A percentile compares a stretch with the other conserved stretches of the same genome.
These are phyloP conservation scores for Coprinopsis sp. DNA, from an alignment of 768 basidiomycete species.

Conservation along the genomic window DNA sequence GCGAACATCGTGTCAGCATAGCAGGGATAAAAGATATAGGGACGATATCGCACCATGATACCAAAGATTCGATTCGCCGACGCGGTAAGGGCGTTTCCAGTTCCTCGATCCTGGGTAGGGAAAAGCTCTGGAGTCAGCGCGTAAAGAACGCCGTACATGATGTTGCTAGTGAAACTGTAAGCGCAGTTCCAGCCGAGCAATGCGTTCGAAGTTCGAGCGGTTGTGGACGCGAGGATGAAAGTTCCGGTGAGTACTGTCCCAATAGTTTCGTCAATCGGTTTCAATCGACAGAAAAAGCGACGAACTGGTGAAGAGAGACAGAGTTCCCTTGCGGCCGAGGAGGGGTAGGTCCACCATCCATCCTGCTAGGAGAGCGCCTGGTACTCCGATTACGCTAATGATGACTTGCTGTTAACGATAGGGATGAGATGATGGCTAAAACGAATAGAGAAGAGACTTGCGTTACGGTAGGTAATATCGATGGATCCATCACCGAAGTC, in stretches of 20 bases:
- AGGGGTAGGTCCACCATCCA: slow-evolving; percentile 62
- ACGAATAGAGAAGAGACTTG: slow-evolving; percentile 19
- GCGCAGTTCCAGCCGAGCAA: slow-evolving; percentile 81
- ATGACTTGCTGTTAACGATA: slow-evolving; percentile 54
- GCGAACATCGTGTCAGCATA: not conserved
- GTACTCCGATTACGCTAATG: slow-evolving; percentile 61
- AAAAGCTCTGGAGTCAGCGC: slow-evolving; percentile 68
- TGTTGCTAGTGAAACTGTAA: slow-evolving; percentile 53
- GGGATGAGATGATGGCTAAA: not conserved
- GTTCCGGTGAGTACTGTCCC: slow-evolving; percentile 63
- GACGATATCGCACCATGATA: slow-evolving; percentile 51
- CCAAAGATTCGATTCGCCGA: slow-evolving; percentile 69
- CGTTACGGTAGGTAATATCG: slow-evolving; percentile 73
- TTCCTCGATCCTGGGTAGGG: slow-evolving; percentile 69
- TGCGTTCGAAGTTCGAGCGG: slow-evolving; percentile 61
- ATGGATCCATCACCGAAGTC: slow-evolving; percentile 65
- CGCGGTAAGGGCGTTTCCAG: slow-evolving; percentile 63
- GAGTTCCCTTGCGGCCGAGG: slow-evolving; percentile 63
- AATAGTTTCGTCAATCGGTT: slow-evolving; percentile 17
- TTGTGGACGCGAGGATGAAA: slow-evolving; percentile 73
- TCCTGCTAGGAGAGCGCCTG: slow-evolving; percentile 68
- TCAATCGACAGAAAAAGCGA: slow-evolving; percentile 19
- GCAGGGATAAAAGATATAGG: not conserved
- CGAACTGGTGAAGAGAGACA: slow-evolving; percentile 60
- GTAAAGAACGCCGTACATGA: slow-evolving; percentile 76